Evolutionary conservation across 108 stramenopile genomes (phyloP).

Genomic region (Epipyxis sp.): DNA sequence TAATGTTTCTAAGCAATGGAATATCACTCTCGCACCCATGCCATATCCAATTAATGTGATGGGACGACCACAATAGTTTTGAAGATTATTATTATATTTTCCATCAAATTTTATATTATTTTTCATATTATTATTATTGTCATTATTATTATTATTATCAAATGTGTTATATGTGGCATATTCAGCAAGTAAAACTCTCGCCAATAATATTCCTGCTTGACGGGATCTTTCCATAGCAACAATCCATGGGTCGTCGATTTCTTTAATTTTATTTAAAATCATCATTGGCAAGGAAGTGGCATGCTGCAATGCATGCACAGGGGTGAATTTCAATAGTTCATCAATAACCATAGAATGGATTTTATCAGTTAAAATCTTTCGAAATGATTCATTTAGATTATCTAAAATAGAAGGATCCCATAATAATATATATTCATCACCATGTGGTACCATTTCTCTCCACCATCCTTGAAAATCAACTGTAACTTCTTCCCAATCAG

Average conservation of each 20-base stretch:
- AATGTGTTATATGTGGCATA: neutral
- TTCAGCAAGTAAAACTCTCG: conserved; percentile 72
- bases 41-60: conserved; percentile 87
- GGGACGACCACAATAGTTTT: conserved; percentile 64
- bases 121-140: neutral
- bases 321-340: neutral
- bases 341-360: neutral
- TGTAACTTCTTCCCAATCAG: neutral
- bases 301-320: neutral
- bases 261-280: conserved; percentile 49
- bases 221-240: conserved; percentile 80
- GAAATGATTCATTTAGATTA: neutral
- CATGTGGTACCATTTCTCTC: neutral
- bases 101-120: neutral
- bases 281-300: neutral
- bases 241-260: conserved; percentile 84
- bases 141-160: neutral
- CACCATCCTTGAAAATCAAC: neutral
- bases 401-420: neutral
- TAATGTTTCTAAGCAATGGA: conserved; percentile 81
- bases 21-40: conserved; percentile 88
- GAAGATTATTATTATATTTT: neutral
- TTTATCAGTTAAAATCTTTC: neutral
- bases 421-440: neutral
- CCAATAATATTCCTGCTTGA: conserved; percentile 79